A percentile compares a stretch with the other conserved stretches of the same genome.
Evolutionary conservation across 805 yeast species (phyloP).

Genomic region (Starmerella asiatica): DNA sequence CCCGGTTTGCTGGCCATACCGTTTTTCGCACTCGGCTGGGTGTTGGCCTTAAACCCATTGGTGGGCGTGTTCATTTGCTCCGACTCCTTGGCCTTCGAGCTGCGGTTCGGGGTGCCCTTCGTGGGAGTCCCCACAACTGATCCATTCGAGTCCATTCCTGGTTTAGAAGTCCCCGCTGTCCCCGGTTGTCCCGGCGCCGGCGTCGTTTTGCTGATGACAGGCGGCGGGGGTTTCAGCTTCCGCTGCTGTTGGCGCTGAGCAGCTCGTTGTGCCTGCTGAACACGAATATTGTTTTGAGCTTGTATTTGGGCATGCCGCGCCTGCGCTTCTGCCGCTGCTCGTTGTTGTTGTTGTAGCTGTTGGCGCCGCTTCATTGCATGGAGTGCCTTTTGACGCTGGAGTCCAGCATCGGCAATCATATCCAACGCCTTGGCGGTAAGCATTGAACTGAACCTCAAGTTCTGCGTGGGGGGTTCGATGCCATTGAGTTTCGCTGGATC

Average conservation of each 20-base stretch:
- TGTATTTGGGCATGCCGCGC: constrained; percentile 23
- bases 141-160: no score
- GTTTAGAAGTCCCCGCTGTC: neutral
- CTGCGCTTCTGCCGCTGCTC: constrained; percentile 24
- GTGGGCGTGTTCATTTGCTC: neutral
- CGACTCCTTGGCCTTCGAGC: neutral
- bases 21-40: neutral
- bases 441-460: constrained; percentile 86
- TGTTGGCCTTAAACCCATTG: neutral
- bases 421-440: constrained; percentile 76
- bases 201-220: neutral
- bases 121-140: neutral
- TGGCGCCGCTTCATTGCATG: constrained; percentile 23
- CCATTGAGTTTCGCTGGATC: constrained; percentile 78
- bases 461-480: constrained; percentile 74
- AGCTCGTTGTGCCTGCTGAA: constrained; percentile 13
- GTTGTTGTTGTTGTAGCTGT: constrained; percentile 30
- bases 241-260: constrained; percentile 18
- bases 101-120: no score
- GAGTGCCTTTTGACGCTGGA: constrained; percentile 50
- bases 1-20: no score
- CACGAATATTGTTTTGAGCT: constrained; percentile 11
- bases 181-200: neutral
- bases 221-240: constrained; percentile 7
- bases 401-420: constrained; percentile 57